Conservation (phyloP, 225 moss, liverwort and hornwort genomes). For the Bryum argenteum region DNA sequence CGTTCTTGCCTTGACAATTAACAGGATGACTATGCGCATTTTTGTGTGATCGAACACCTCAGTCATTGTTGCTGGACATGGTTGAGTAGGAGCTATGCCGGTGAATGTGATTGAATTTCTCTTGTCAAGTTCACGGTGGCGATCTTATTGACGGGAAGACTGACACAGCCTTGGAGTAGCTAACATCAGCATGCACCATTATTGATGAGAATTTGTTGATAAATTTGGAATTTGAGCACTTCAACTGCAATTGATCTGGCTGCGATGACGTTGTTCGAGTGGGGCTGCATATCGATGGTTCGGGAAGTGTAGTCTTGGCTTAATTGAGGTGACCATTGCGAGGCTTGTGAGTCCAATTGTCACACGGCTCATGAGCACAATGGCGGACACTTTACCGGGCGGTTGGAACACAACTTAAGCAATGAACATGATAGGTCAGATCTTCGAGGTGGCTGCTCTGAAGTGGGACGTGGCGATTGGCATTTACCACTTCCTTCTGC, state of each 20-base stretch:
- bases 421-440: constrained; percentile 23
- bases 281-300: too few relatives aligned
- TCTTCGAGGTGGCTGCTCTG: constrained; percentile 30
- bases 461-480: constrained; percentile 50
- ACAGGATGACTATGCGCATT: background rate
- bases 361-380: constrained; percentile 24
- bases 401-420: constrained; percentile 33
- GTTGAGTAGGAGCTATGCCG: constrained; percentile 13
- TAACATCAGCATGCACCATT: too few relatives aligned
- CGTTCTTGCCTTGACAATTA: too few relatives aligned
- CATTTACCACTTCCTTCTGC: constrained; percentile 48
- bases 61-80: constrained; percentile 6
- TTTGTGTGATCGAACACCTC: constrained; percentile 11
- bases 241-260: too few relatives aligned
- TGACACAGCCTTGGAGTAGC: background rate
- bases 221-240: too few relatives aligned
- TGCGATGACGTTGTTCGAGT: too few relatives aligned
- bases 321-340: constrained; percentile 22
- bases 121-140: constrained; percentile 13
- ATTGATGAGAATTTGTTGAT: too few relatives aligned
- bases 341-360: constrained; percentile 4
- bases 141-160: constrained; percentile 20
- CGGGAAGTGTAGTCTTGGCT: too few relatives aligned
- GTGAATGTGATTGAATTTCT: background rate
- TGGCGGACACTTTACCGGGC: constrained; percentile 26